phyloP scores from a whole-genome alignment of 2,329 filamentous ascomycete species.

The Aspergillus sp. region DNA sequence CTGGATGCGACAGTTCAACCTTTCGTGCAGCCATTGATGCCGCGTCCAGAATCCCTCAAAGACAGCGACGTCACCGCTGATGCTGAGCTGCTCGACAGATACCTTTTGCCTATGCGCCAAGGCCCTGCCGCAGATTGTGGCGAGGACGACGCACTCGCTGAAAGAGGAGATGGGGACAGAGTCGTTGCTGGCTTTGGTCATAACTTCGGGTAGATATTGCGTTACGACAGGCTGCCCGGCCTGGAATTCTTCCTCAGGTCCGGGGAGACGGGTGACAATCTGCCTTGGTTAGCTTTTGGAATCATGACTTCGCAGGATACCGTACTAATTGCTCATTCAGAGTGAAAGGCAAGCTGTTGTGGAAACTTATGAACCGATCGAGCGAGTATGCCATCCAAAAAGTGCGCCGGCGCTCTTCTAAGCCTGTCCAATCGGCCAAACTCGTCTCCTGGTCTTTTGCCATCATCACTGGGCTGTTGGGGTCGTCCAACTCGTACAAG shows the following conservation, averaged over 20 bases:
- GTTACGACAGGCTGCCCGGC: slow-evolving; percentile 27
- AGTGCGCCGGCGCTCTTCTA: slow-evolving; percentile 37
- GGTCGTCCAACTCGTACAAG: slow-evolving; percentile 36
- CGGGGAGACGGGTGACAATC: slow-evolving; percentile 38
- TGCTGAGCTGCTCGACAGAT: slow-evolving; percentile 15
- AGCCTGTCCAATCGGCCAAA: slow-evolving; percentile 26
- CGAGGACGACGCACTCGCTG: slow-evolving; percentile 34
- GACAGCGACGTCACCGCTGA: background rate
- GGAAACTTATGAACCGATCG: slow-evolving; percentile 37
- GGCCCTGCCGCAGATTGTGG: slow-evolving; percentile 25
- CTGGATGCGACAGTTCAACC: slow-evolving; percentile 18
- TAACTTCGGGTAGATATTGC: slow-evolving; percentile 32
- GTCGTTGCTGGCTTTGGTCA: slow-evolving; percentile 13
- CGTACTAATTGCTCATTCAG: slow-evolving; percentile 27
- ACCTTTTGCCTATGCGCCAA: slow-evolving; percentile 18
- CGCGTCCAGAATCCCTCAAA: slow-evolving; percentile 18
- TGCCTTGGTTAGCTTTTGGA: slow-evolving; percentile 7
- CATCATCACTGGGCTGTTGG: slow-evolving; percentile 16
- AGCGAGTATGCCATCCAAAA: slow-evolving; percentile 44
- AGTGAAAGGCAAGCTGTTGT: slow-evolving; percentile 30
- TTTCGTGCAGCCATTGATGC: slow-evolving; percentile 19
- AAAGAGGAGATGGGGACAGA: slow-evolving; percentile 27
- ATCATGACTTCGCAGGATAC: background rate
- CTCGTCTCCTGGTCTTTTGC: slow-evolving; percentile 11
- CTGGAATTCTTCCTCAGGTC: slow-evolving; percentile 37